Evolutionary conservation across 2,329 filamentous ascomycete genomes (phyloP).

Genomic region (Calonectria fujianensis): DNA sequence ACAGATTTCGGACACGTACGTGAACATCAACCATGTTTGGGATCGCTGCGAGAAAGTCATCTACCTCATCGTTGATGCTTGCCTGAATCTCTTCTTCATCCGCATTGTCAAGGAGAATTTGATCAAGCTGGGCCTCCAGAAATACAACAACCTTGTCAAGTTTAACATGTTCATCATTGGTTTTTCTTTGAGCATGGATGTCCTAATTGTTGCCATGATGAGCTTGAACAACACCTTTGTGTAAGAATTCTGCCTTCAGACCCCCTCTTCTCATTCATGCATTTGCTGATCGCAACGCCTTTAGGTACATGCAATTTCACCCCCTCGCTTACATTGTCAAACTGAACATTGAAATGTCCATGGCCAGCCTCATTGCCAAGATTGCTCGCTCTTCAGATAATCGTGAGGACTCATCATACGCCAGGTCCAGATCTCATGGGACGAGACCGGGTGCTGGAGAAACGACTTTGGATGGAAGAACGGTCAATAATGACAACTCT

Average conservation of each 20-base stretch:
- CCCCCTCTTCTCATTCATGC: background rate
- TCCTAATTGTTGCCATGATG: constrained; percentile 56
- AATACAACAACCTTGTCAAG: constrained; percentile 55
- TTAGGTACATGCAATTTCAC: constrained; percentile 68
- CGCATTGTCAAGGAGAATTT: constrained; percentile 64
- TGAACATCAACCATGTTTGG: constrained; percentile 66
- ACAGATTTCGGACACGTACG: constrained; percentile 60
- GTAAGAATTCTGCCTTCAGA: constrained; percentile 38
- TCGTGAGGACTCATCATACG: constrained; percentile 22
- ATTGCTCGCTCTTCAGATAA: constrained; percentile 52
- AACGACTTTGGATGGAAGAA: constrained; percentile 10
- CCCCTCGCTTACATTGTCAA: constrained; percentile 73
- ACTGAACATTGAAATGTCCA: constrained; percentile 72
- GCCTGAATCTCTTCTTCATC: constrained; percentile 67
- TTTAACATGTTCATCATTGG: constrained; percentile 56
- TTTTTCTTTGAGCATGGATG: constrained; percentile 54
- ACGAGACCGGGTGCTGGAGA: constrained; percentile 22
- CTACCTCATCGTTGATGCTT: constrained; percentile 65
- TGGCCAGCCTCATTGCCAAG: constrained; percentile 70
- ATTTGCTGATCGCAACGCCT: background rate
- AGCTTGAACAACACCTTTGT: constrained; percentile 54
- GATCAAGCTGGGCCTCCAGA: constrained; percentile 67
- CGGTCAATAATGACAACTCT: background rate
- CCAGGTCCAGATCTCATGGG: constrained; percentile 27
- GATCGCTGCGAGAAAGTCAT: constrained; percentile 68